Percentiles rank a stretch among this genome's conserved stretches.
These are phyloP conservation scores for Hypoxylon fuscum DNA, from an alignment of 495 filamentous ascomycete species.

Conservation along the genomic window DNA sequence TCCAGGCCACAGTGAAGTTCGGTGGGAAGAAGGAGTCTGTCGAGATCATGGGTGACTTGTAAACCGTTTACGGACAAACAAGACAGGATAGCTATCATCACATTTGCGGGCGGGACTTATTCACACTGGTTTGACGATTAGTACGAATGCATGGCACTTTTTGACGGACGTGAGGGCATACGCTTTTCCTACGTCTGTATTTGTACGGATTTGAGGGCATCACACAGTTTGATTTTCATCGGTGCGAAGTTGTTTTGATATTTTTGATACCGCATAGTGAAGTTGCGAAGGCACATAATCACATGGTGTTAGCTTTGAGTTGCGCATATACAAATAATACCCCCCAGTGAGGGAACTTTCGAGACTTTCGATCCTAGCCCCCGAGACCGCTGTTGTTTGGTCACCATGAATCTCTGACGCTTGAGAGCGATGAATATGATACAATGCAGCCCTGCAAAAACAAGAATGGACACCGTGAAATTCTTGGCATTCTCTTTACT, in stretches of 20 bases:
- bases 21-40: slow-evolving; percentile 32
- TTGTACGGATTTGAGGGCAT: slow-evolving; percentile 27
- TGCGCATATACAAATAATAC: slow-evolving; percentile 33
- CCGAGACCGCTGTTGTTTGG: slow-evolving; percentile 8
- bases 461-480: slow-evolving; percentile 5
- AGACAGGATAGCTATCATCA: slow-evolving; percentile 8
- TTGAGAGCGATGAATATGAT: slow-evolving; percentile 20
- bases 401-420: slow-evolving; percentile 16
- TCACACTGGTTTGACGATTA: slow-evolving; percentile 26
- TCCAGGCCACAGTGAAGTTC: slow-evolving; percentile 74
- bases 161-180: slow-evolving; percentile 27
- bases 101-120: slow-evolving; percentile 7
- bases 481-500: slow-evolving; percentile 58
- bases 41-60: slow-evolving; percentile 23
- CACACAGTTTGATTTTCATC: slow-evolving; percentile 31
- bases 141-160: slow-evolving; percentile 33
- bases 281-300: slow-evolving; percentile 30
- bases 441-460: slow-evolving; percentile 16
- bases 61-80: neutral
- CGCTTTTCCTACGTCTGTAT: slow-evolving; percentile 30
- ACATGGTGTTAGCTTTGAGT: slow-evolving; percentile 32
- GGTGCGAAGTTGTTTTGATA: slow-evolving; percentile 22
- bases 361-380: slow-evolving; percentile 17
- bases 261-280: slow-evolving; percentile 34
- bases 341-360: slow-evolving; percentile 27